Evolutionary conservation across 2,329 filamentous ascomycete species (phyloP), one percentile per base, ranked within the genome.

Genomic region (Fusarium algeriense): DNA sequence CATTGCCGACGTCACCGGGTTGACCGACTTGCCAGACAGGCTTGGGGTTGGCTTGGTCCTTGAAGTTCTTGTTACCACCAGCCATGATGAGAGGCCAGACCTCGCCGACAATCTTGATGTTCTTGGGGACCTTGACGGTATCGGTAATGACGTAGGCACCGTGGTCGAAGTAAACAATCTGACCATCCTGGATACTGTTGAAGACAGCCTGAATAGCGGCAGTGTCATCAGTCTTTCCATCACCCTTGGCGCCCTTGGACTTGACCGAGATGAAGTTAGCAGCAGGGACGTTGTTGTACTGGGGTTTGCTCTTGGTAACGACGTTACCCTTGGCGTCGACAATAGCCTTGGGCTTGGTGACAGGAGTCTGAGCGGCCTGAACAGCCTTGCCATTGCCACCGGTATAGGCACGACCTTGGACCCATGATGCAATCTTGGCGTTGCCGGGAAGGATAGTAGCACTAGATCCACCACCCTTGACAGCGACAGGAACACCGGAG

Each of bases 41-140:
- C 78, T 90, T 89, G 43, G 94, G 95, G 78, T 94, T 93, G 72
- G 84, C 82, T 80, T 91, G 85, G 79, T 97, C 90, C 69, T 86
- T 83, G 85, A 98, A 98, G 70, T 87, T 86, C 37, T 82, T 86
- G 76, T 83, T 78, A 57, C 95, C 95, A 54, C 90, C 89, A 30
- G 93, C 95, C 87, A 98, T 92, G 80, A 98, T 92, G 68, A 97
- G 83, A 5, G 95, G 92, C 93, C 93, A 97, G 78, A 97, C 90
- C 82, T 98, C 94, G 76, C 95, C 95, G 11, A 93, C 93, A 78
- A 98, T 95, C 83, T 91, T 92, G 83, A 95, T 90, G 77, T 94
- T 88, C 84, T 92, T 92, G 62, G 92, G 92, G 12, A 95, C 86
- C 73, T 88, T 87, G 79, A 95, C 83, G 2, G 92, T 95, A 73